phyloP scores from a whole-genome alignment of 2,329 filamentous ascomycete genomes.

The Microascus cirrosus region DNA sequence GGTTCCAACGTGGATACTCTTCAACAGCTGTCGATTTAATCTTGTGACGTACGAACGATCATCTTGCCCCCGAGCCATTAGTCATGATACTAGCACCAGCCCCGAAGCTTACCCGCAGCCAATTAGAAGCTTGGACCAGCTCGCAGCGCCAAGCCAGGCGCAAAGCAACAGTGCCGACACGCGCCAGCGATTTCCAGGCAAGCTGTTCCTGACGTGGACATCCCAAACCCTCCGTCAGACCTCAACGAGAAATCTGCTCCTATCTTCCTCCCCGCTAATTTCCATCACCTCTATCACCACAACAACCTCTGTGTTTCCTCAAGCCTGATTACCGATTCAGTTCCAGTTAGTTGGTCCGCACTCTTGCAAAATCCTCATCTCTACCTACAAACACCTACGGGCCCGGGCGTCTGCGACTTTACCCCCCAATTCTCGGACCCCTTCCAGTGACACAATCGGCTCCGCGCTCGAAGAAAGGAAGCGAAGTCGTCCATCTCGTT shows the following conservation, averaged over 20 bases:
- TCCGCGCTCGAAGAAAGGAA: not conserved
- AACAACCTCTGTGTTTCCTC: slow-evolving; percentile 9
- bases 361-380: not conserved
- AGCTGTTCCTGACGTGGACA: slow-evolving; percentile 32
- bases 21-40: not conserved
- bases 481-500: not conserved
- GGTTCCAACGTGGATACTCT: not conserved
- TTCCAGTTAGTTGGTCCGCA: not conserved
- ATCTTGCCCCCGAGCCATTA: not conserved
- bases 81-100: not conserved
- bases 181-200: slow-evolving; percentile 15
- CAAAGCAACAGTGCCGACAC: not conserved
- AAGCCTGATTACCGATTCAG: not conserved
- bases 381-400: not conserved
- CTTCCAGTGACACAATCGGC: slow-evolving; percentile 3
- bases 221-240: not conserved
- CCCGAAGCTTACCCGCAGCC: not conserved
- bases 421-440: slow-evolving; percentile 9
- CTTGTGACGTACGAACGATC: not conserved
- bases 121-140: slow-evolving; percentile 1
- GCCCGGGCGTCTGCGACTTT: slow-evolving; percentile 7
- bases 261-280: slow-evolving; percentile 2
- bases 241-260: slow-evolving; percentile 5
- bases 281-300: slow-evolving; percentile 7
- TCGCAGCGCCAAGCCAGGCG: not conserved